phyloP scores from a whole-genome alignment of 331 rosid genomes.

The Rosa hybrid region DNA sequence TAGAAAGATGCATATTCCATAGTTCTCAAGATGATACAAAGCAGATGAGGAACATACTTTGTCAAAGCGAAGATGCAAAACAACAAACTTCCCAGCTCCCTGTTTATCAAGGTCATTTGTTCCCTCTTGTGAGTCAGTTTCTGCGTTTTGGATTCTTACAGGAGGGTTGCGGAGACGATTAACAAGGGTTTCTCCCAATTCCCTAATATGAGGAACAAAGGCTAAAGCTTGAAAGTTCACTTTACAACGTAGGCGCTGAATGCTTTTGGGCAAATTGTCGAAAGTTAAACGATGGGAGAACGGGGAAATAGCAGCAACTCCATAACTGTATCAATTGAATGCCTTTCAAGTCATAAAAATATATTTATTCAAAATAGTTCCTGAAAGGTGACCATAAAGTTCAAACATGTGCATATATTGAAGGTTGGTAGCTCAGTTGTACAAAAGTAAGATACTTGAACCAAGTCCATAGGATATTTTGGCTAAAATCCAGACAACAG shows the following conservation, averaged over 20 bases:
- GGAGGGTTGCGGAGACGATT: slow-evolving; percentile 39
- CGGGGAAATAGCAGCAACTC: slow-evolving; percentile 52
- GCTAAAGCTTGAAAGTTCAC: slow-evolving; percentile 51
- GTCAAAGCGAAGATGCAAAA: slow-evolving; percentile 53
- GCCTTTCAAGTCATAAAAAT: slow-evolving; percentile 1
- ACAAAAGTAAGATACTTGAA: background rate
- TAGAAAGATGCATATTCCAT: background rate
- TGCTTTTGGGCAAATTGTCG: slow-evolving; percentile 38
- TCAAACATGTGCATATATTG: background rate
- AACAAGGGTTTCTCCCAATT: slow-evolving; percentile 42
- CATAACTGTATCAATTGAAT: slow-evolving; percentile 34
- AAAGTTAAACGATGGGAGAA: slow-evolving; percentile 56
- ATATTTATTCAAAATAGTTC: slow-evolving; percentile 9
- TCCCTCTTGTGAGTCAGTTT: slow-evolving; percentile 17
- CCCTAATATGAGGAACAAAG: slow-evolving; percentile 40
- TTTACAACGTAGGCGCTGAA: slow-evolving; percentile 52
- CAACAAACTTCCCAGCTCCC: slow-evolving; percentile 44
- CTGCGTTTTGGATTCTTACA: slow-evolving; percentile 16
- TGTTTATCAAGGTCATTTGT: slow-evolving; percentile 19
- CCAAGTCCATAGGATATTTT: background rate
- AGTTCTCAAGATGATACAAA: background rate
- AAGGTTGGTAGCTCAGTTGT: background rate
- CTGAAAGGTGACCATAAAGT: background rate
- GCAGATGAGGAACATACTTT: slow-evolving; percentile 34
- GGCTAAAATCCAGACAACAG: background rate